Percentiles rank a stretch among this genome's conserved stretches.
phyloP scores from a whole-genome alignment of 805 yeast species.

The Cyberlindnera petersonii region DNA sequence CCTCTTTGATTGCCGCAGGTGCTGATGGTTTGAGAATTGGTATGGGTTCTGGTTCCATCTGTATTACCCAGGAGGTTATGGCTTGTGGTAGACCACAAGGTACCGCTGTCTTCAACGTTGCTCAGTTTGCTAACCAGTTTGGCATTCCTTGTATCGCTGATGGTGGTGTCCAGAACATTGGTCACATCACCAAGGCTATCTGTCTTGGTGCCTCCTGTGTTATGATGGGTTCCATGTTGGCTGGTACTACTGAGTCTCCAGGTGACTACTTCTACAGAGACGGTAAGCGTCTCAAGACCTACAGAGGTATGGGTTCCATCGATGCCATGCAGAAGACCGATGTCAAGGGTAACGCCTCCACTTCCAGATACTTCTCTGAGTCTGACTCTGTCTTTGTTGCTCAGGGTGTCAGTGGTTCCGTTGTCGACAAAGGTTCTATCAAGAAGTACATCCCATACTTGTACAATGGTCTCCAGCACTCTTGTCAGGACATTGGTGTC shows the following conservation, averaged over 20 bases:
- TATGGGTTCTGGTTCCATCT: conserved; percentile 99
- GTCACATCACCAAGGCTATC: conserved; percentile 95
- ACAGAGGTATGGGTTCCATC: conserved; percentile 99
- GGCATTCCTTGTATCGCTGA: conserved; percentile 99
- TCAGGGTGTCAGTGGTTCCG: conserved; percentile 97
- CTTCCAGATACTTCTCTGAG: conserved; percentile 97
- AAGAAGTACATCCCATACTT: conserved; percentile 92
- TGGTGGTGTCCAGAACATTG: conserved; percentile 98
- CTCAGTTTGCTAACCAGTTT: conserved; percentile 89
- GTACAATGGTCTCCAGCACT: conserved; percentile 94
- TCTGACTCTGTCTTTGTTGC: conserved; percentile 94
- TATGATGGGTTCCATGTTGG: conserved; percentile 99
- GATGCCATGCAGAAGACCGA: conserved; percentile 96
- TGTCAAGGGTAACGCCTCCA: conserved; percentile 89
- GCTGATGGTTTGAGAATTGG: conserved; percentile 98
- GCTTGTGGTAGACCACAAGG: conserved; percentile 99
- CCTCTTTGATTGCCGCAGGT: conserved; percentile 89
- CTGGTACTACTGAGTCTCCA: conserved; percentile 98
- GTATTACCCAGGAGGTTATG: conserved; percentile 99
- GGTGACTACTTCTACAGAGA: conserved; percentile 98
- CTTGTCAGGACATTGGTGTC: conserved; percentile 97
- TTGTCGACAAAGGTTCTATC: conserved; percentile 94
- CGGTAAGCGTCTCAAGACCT: conserved; percentile 94
- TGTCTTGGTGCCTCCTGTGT: conserved; percentile 96
- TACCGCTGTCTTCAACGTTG: conserved; percentile 93